Percentiles rank a stretch among this genome's conserved stretches.
Conservation (phyloP, 148 eudicot species). For the Gaultheria prostrata region DNA sequence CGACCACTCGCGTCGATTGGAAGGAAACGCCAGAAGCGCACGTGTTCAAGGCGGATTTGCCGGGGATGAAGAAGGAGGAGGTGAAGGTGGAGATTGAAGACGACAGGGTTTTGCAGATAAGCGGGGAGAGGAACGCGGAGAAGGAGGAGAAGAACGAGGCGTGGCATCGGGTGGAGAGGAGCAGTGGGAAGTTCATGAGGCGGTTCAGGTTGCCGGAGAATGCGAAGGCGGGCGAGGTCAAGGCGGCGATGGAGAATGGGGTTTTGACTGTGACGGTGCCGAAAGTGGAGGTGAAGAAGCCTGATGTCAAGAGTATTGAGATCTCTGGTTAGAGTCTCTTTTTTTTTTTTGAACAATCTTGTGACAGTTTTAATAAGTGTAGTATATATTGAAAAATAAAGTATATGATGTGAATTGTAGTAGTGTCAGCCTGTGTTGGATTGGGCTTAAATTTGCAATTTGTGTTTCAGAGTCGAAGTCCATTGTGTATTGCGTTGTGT, state of each 20-base stretch:
- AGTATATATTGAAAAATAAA: too few relatives aligned
- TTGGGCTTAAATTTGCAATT: too few relatives aligned
- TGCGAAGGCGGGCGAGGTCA: neutral
- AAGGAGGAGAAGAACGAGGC: constrained; percentile 5
- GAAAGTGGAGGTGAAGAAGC: neutral
- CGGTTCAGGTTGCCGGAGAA: constrained; percentile 11
- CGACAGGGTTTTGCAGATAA: neutral
- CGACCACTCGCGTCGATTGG: neutral
- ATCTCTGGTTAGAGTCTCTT: neutral
- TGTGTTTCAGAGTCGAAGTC: too few relatives aligned
- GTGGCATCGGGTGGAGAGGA: constrained; percentile 4
- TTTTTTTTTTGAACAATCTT: neutral
- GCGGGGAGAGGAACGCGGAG: constrained; percentile 10
- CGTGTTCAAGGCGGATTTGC: constrained; percentile 7
- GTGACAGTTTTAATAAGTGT: too few relatives aligned
- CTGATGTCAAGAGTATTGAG: neutral
- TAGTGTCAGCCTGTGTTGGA: too few relatives aligned
- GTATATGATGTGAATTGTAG: neutral
- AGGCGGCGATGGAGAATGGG: constrained; percentile 7
- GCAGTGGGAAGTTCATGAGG: constrained; percentile 11
- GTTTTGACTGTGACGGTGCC: constrained; percentile 5
- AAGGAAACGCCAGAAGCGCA: constrained; percentile 8
- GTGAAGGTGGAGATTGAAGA: constrained; percentile 11
- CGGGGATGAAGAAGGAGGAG: constrained; percentile 13
- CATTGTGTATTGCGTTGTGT: too few relatives aligned